Conservation (phyloP, 2,329 filamentous ascomycete genomes). For the Sarocladium brachiariae region DNA sequence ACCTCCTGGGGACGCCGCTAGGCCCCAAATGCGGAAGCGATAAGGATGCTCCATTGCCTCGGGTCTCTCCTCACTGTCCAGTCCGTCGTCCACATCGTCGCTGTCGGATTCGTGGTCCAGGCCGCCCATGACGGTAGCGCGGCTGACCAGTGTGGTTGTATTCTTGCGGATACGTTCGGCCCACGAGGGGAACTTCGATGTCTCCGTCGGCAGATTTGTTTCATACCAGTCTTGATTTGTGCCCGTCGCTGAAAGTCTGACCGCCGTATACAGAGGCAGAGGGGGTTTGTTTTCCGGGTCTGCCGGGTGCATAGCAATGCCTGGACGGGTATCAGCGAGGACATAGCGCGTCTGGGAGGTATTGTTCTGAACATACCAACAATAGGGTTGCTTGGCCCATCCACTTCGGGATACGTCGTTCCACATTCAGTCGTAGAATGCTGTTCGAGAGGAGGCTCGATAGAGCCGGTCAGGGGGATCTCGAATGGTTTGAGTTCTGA, state of each 20-base stretch:
- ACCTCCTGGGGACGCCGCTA: slow-evolving; percentile 44
- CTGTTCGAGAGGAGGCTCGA: slow-evolving; percentile 16
- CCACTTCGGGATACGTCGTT: slow-evolving; percentile 35
- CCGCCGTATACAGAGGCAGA: slow-evolving; percentile 42
- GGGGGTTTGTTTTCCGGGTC: slow-evolving; percentile 17
- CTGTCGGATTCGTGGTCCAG: slow-evolving; percentile 25
- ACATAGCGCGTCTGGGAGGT: background rate
- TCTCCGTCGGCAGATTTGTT: slow-evolving; percentile 33
- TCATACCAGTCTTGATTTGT: slow-evolving; percentile 48
- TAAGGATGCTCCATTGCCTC: slow-evolving; percentile 38
- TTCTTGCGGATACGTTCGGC: slow-evolving; percentile 38
- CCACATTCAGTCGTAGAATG: slow-evolving; percentile 39
- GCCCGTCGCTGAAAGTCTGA: slow-evolving; percentile 45
- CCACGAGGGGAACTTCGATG: slow-evolving; percentile 34
- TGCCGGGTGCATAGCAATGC: slow-evolving; percentile 37
- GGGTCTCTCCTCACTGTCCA: slow-evolving; percentile 19
- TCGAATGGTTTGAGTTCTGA: slow-evolving; percentile 44
- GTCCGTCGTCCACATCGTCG: slow-evolving; percentile 19
- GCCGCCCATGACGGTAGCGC: slow-evolving; percentile 35
- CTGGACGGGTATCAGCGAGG: slow-evolving; percentile 22
- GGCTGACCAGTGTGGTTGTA: slow-evolving; percentile 36
- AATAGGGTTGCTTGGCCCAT: slow-evolving; percentile 37
- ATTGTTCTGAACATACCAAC: slow-evolving; percentile 25
- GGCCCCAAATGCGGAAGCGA: slow-evolving; percentile 46
- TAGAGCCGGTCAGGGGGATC: slow-evolving; percentile 30